phyloP scores from a whole-genome alignment of 2,329 filamentous ascomycete genomes.

The Colletotrichum costaricense region DNA sequence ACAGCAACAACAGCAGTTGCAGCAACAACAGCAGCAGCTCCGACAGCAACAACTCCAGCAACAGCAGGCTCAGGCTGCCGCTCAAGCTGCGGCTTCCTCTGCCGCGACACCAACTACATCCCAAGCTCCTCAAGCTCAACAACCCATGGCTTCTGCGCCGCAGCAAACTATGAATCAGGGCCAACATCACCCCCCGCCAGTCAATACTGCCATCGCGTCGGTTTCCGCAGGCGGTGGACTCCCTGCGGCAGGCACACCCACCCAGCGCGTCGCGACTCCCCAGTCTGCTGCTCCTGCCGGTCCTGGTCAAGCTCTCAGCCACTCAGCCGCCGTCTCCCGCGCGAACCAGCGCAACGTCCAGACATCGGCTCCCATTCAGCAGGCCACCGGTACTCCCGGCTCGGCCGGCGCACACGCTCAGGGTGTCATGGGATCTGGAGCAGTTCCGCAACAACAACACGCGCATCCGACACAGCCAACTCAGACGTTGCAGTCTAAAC shows the following conservation, averaged over 20 bases:
- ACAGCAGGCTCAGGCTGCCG: constrained; percentile 39
- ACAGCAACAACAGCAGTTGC: constrained; percentile 46
- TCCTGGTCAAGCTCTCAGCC: constrained; percentile 55
- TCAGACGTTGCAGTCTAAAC: constrained; percentile 67
- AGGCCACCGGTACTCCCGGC: constrained; percentile 43
- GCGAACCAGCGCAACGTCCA: constrained; percentile 53
- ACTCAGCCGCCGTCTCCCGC: constrained; percentile 61
- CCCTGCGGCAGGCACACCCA: constrained; percentile 58
- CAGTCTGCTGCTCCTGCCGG: constrained; percentile 56
- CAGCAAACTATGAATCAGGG: constrained; percentile 39
- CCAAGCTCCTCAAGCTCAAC: constrained; percentile 24
- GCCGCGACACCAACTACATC: constrained; percentile 17
- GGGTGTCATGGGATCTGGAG: constrained; percentile 46
- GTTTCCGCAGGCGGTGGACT: constrained; percentile 48
- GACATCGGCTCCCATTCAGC: constrained; percentile 45
- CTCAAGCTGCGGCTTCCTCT: constrained; percentile 28
- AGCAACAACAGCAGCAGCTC: constrained; percentile 39
- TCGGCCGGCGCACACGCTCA: constrained; percentile 45
- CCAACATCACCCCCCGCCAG: constrained; percentile 53
- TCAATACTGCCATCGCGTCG: constrained; percentile 60
- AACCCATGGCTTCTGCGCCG: constrained; percentile 7
- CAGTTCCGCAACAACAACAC: constrained; percentile 54
- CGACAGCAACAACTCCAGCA: constrained; percentile 43
- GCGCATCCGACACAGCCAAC: constrained; percentile 57
- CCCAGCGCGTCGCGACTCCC: constrained; percentile 63